A percentile compares a stretch with the other conserved stretches of the same genome.
phyloP scores from a whole-genome alignment of 2,329 filamentous ascomycete species.

The Talaromyces islandicus region DNA sequence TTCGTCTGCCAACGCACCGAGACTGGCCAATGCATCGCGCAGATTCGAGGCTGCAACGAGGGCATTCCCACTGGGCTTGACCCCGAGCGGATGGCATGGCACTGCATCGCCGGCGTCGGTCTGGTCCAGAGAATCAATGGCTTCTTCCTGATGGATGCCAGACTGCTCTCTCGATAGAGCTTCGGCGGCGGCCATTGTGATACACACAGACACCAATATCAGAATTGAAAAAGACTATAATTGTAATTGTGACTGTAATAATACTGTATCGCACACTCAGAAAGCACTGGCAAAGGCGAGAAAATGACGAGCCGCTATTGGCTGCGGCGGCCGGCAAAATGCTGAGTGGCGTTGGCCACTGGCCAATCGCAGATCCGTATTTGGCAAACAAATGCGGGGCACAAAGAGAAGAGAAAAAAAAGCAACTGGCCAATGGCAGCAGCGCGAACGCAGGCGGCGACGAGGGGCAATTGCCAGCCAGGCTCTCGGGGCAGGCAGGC shows the following conservation, averaged over 20 bases:
- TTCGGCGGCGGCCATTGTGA: slow-evolving; percentile 5
- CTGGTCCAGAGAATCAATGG: neutral
- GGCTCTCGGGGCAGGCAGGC: neutral
- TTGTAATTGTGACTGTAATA: neutral
- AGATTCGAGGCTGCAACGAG: slow-evolving; percentile 62
- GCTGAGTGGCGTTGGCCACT: neutral
- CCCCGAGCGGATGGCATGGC: slow-evolving; percentile 70
- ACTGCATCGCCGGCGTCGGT: slow-evolving; percentile 46
- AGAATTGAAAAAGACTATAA: neutral
- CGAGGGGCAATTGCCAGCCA: slow-evolving; percentile 2
- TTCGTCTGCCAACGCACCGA: slow-evolving; percentile 72
- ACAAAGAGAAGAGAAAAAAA: neutral
- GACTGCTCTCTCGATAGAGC: neutral
- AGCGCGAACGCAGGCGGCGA: neutral
- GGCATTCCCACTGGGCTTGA: slow-evolving; percentile 84
- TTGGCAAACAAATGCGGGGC: neutral
- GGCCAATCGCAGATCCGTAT: neutral
- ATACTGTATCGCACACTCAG: neutral
- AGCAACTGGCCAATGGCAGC: neutral
- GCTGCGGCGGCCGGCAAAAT: neutral
- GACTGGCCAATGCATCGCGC: slow-evolving; percentile 58
- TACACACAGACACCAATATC: neutral
- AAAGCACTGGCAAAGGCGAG: neutral
- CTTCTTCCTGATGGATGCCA: neutral
- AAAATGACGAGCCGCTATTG: neutral